Percentiles rank a stretch among this genome's conserved stretches.
Conservation (phyloP, 768 basidiomycete species). For the Amanita exitialis region DNA sequence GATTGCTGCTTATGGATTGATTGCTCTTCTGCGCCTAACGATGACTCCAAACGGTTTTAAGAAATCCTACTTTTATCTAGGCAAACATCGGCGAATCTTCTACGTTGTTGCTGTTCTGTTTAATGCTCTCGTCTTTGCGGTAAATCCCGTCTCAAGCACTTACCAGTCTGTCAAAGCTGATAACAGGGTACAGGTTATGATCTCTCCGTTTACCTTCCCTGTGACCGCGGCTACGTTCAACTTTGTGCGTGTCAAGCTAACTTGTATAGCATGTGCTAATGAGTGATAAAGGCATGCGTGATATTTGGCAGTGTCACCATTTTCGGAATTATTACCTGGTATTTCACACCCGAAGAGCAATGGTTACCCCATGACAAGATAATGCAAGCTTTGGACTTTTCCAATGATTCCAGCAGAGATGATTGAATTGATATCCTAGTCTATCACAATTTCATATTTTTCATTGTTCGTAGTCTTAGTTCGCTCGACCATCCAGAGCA, state of each 20-base stretch:
- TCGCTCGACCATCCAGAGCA: too few relatives aligned
- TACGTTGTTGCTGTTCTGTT: conserved; percentile 61
- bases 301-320: conserved; percentile 76
- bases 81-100: conserved; percentile 54
- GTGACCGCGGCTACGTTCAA: conserved; percentile 72
- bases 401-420: conserved; percentile 8
- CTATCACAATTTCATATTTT: too few relatives aligned
- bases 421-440: not conserved
- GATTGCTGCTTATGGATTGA: conserved; percentile 81
- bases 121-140: conserved; percentile 66
- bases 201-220: conserved; percentile 86
- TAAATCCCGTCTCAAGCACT: conserved; percentile 23
- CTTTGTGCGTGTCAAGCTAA: conserved; percentile 44
- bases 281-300: conserved; percentile 39
- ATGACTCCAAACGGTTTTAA: conserved; percentile 72
- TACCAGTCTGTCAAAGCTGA: conserved; percentile 6
- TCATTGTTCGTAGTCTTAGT: not conserved
- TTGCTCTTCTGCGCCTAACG: conserved; percentile 65
- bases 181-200: conserved; percentile 44
- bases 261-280: not conserved
- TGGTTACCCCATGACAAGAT: conserved; percentile 69
- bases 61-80: conserved; percentile 63
- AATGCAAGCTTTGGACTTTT: conserved; percentile 33
- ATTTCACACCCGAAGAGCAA: conserved; percentile 64
- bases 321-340: conserved; percentile 71